A percentile compares a stretch with the other conserved stretches of the same genome.
phyloP scores from a whole-genome alignment of 108 stramenopile genomes.

The Fistulifera pelliculosa region DNA sequence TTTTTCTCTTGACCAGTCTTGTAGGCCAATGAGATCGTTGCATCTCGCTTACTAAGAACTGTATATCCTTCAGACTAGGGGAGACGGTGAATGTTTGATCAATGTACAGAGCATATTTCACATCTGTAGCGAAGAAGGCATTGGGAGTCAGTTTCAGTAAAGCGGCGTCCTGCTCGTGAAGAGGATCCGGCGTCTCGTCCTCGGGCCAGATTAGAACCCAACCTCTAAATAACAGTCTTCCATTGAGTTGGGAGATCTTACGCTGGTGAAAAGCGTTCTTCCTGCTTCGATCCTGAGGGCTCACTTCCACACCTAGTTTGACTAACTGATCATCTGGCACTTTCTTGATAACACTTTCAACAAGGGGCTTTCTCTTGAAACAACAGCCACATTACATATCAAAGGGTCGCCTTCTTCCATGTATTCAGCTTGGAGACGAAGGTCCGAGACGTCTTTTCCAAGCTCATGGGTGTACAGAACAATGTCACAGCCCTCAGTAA shows the following conservation, averaged over 20 bases:
- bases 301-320: constrained; percentile 29
- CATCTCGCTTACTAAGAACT: constrained; percentile 52
- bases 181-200: constrained; percentile 28
- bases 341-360: constrained; percentile 31
- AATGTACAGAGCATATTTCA: constrained; percentile 54
- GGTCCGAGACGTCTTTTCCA: constrained; percentile 36
- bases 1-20: constrained; percentile 23
- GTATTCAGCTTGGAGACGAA: constrained; percentile 40
- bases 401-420: constrained; percentile 39
- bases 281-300: constrained; percentile 12
- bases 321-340: constrained; percentile 37
- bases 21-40: constrained; percentile 16
- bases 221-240: constrained; percentile 53
- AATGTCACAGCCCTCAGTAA: constrained; percentile 58
- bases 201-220: constrained; percentile 57
- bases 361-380: constrained; percentile 56
- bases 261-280: constrained; percentile 8
- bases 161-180: constrained; percentile 29
- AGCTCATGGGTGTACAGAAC: constrained; percentile 69
- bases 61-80: constrained; percentile 50
- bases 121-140: constrained; percentile 40
- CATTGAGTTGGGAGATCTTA: constrained; percentile 40
- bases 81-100: constrained; percentile 52
- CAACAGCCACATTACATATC: constrained; percentile 69
- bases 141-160: constrained; percentile 66